Conservation (phyloP, 2,329 filamentous ascomycete genomes). For the Microdochium bolleyi region DNA sequence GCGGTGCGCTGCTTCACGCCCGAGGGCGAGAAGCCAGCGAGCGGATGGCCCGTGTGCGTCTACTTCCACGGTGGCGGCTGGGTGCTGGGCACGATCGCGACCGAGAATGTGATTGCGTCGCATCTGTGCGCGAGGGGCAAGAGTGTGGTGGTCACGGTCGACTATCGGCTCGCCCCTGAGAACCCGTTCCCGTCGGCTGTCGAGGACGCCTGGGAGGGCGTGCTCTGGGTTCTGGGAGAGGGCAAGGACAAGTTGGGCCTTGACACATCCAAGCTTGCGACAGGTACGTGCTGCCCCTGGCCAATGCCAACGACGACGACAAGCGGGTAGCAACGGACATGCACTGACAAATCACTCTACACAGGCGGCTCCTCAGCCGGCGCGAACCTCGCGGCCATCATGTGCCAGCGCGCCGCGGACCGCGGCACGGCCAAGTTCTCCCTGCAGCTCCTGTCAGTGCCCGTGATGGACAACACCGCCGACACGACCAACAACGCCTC, state of each 20-base stretch:
- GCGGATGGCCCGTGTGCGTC: slow-evolving; percentile 46
- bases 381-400: slow-evolving; percentile 41
- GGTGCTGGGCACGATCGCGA: slow-evolving; percentile 49
- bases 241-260: slow-evolving; percentile 24
- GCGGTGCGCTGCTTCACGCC: slow-evolving; percentile 43
- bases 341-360: no score
- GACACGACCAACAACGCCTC: slow-evolving; percentile 31
- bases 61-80: slow-evolving; percentile 53
- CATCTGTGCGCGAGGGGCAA: slow-evolving; percentile 40
- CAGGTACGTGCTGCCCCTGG: slow-evolving; percentile 41
- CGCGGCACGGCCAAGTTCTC: slow-evolving; percentile 25
- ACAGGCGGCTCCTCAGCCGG: slow-evolving; percentile 43
- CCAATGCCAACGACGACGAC: no score
- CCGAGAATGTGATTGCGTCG: slow-evolving; percentile 49
- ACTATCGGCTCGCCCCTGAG: slow-evolving; percentile 50
- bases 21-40: slow-evolving; percentile 26
- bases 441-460: slow-evolving; percentile 46
- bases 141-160: slow-evolving; percentile 45
- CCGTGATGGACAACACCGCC: slow-evolving; percentile 51
- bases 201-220: slow-evolving; percentile 47
- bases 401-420: slow-evolving; percentile 39
- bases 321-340: no score
- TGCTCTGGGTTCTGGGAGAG: slow-evolving; percentile 33
- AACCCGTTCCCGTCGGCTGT: slow-evolving; percentile 47
- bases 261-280: slow-evolving; percentile 34